These are phyloP conservation scores for Russula sp. DNA, from an alignment of 768 basidiomycete species.

Conservation along the genomic window DNA sequence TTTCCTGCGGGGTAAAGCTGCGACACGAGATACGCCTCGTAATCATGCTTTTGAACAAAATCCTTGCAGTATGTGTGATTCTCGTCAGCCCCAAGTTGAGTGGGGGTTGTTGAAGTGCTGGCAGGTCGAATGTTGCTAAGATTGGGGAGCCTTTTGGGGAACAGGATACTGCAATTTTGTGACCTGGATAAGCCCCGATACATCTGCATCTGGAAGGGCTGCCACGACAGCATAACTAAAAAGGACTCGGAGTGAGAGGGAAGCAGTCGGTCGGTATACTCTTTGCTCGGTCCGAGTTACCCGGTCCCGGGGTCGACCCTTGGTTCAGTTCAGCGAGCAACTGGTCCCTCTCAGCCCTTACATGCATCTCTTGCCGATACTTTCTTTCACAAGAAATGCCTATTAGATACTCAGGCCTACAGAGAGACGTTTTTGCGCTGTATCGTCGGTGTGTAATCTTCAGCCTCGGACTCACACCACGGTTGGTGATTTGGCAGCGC, in stretches of 20 bases:
- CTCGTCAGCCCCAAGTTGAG: slow-evolving; percentile 30
- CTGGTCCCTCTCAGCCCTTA: no score
- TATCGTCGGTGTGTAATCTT: slow-evolving; percentile 45
- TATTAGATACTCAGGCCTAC: slow-evolving; percentile 40
- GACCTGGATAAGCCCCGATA: neutral
- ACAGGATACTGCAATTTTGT: neutral
- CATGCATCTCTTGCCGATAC: neutral
- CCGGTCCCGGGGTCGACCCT: neutral
- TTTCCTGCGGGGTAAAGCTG: slow-evolving; percentile 65
- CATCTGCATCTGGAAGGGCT: neutral
- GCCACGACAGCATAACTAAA: neutral
- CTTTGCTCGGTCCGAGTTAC: neutral
- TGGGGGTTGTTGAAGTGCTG: slow-evolving; percentile 11
- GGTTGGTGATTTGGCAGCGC: slow-evolving; percentile 41
- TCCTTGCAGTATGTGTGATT: slow-evolving; percentile 61
- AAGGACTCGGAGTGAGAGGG: neutral
- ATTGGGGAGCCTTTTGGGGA: neutral
- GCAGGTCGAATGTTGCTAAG: neutral
- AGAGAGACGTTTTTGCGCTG: slow-evolving; percentile 45
- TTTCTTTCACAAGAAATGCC: slow-evolving; percentile 27
- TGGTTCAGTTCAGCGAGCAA: no score
- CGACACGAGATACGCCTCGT: slow-evolving; percentile 68
- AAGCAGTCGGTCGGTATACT: no score
- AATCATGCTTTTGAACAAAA: slow-evolving; percentile 73
- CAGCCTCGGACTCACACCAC: neutral